Evolutionary conservation across 2,329 filamentous ascomycete genomes (phyloP).

Genomic region (Akanthomyces dipterigenus): DNA sequence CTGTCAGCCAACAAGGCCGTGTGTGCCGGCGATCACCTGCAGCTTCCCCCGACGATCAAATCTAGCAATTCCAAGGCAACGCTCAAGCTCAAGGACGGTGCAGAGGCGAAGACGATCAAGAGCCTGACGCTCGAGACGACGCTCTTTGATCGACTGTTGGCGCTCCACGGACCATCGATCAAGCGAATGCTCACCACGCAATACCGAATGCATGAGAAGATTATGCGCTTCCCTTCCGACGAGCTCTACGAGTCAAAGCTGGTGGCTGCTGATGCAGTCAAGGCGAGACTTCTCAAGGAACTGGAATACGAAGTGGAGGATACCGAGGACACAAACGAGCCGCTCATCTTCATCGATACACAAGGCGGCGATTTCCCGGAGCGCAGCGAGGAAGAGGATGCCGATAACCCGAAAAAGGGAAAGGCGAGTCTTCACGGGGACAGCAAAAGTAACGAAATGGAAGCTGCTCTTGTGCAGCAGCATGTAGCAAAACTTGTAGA

Average conservation of each 20-base stretch:
- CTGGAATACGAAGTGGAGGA: slow-evolving; percentile 71
- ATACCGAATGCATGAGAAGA: slow-evolving; percentile 94
- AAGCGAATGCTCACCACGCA: slow-evolving; percentile 95
- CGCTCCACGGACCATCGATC: slow-evolving; percentile 72
- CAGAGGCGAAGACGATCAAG: slow-evolving; percentile 34
- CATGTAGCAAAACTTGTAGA: slow-evolving; percentile 73
- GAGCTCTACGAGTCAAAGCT: slow-evolving; percentile 80
- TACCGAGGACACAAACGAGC: slow-evolving; percentile 80
- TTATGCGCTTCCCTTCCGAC: slow-evolving; percentile 90
- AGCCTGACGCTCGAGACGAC: slow-evolving; percentile 74
- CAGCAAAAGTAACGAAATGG: slow-evolving; percentile 89
- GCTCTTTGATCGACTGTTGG: slow-evolving; percentile 81
- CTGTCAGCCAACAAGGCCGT: slow-evolving; percentile 76
- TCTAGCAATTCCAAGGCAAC: slow-evolving; percentile 53
- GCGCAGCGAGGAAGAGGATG: slow-evolving; percentile 66
- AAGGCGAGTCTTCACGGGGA: slow-evolving; percentile 41
- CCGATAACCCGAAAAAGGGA: slow-evolving; percentile 36
- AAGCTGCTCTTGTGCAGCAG: slow-evolving; percentile 70
- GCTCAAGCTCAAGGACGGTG: slow-evolving; percentile 28
- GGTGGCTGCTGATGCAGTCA: slow-evolving; percentile 73
- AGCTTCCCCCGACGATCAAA: slow-evolving; percentile 92
- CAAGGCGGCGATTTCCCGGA: slow-evolving; percentile 91
- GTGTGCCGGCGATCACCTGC: slow-evolving; percentile 88
- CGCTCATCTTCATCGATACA: slow-evolving; percentile 90
- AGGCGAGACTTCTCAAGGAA: slow-evolving; percentile 65